phyloP scores from a whole-genome alignment of 345 rosid genomes.

The Lenwebbia sp. region DNA sequence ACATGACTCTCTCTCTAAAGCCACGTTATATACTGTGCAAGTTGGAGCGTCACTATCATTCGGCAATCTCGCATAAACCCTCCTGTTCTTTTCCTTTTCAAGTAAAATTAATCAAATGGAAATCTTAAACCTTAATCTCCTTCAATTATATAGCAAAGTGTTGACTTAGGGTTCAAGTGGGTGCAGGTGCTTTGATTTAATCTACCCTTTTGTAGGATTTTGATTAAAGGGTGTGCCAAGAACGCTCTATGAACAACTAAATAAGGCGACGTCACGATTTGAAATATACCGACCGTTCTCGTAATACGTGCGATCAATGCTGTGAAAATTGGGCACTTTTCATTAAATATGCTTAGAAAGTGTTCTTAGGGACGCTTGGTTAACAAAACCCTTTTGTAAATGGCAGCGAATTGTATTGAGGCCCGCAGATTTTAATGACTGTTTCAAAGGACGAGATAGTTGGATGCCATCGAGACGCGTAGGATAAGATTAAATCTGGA shows the following conservation, averaged over 20 bases:
- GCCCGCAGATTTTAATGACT: neutral
- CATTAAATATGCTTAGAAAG: neutral
- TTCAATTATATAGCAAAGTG: neutral
- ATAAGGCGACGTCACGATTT: neutral
- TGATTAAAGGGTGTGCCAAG: neutral
- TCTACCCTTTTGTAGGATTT: neutral
- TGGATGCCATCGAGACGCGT: rapidly evolving
- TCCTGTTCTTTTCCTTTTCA: neutral
- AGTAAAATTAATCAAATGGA: neutral
- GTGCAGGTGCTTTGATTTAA: neutral
- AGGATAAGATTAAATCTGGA: neutral
- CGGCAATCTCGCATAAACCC: neutral
- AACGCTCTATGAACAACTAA: no score
- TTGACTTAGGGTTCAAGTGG: neutral
- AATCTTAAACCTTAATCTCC: conserved; percentile 10
- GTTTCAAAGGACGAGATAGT: neutral
- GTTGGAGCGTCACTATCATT: neutral
- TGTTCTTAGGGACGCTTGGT: neutral
- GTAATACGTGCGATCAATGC: neutral
- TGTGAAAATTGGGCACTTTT: neutral
- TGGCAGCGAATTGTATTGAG: neutral
- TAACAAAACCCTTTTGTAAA: neutral
- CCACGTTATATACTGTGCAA: neutral
- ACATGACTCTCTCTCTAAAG: neutral
- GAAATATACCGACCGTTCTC: neutral